Evolutionary conservation across 768 basidiomycete genomes (phyloP), one percentile per base, ranked within the genome.

Genomic region (Nidularia pulvinata): DNA sequence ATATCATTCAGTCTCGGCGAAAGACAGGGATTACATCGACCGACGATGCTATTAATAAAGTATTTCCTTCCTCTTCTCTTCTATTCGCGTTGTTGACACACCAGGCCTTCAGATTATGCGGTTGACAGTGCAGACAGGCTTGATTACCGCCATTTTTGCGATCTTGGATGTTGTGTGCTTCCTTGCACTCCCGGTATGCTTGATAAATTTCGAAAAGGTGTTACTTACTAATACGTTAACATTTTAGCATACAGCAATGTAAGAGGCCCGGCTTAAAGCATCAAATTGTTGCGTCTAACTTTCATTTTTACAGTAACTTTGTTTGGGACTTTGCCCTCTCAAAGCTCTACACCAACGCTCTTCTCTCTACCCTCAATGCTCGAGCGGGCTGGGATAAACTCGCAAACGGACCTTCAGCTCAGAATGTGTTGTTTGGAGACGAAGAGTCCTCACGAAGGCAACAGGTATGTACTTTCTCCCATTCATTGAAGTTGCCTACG

Each of bases 11-110:
- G 80, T 64, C 63, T 1, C 66, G 62, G 46, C 56, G 70, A 33
- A 69, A 65, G 55, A 73, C 74, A 0, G 74, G 74, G 3, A 67
- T 74, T 43, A 60, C 56, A 30, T 59, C 59, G 7, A 75, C 72
- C 0, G 75, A 76, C 50, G 59, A 68, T 48, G 67, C 65, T 2
- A 67, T 70, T 51, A 63, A 66, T 42, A 65, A 65, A 54, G 56
- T 49, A 9, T 34, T 30, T 49, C 10, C 11, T 19, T 7, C 22
- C 13, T 47, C 25, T 47, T 4, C 30, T 47, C 11, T 14, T 6
- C 30, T 25, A 47, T 47, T 47, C 46, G 3, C 33, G 34, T 33
- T 13, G 33, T 25, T 49, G 5, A 30, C 25, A 30, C 25, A 30
- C 25, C 25, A 3, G 25, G 25, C 25, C 25, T 33, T 22, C 47